Conservation (phyloP, 768 basidiomycete species). For the Suillus americanus region DNA sequence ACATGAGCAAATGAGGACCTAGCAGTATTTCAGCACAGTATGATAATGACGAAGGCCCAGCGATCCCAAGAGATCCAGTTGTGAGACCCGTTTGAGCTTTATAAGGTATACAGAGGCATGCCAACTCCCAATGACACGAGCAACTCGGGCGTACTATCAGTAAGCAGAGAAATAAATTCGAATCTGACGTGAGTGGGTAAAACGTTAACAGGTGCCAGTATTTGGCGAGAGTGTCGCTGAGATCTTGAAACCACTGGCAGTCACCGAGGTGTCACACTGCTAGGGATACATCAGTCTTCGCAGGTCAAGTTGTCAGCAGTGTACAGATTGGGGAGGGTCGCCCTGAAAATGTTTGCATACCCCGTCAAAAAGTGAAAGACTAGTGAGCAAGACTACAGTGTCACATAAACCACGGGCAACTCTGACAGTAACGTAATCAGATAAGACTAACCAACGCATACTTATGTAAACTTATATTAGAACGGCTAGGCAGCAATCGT, state of each 20-base stretch:
- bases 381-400: too few relatives aligned
- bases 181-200: neutral
- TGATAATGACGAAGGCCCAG: neutral
- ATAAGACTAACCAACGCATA: too few relatives aligned
- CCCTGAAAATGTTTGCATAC: neutral
- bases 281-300: neutral
- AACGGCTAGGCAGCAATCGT: too few relatives aligned
- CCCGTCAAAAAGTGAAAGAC: neutral
- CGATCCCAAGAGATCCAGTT: neutral
- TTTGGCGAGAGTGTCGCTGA: neutral
- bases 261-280: neutral
- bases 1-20: neutral
- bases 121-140: neutral
- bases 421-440: too few relatives aligned
- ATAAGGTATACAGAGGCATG: neutral
- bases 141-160: neutral
- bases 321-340: neutral
- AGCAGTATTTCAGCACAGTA: neutral
- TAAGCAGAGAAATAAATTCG: neutral
- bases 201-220: neutral
- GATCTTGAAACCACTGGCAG: neutral
- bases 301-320: neutral
- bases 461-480: too few relatives aligned
- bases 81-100: neutral
- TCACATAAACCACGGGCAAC: too few relatives aligned